These are phyloP conservation scores for Penicillium glabrum DNA, from an alignment of 2,329 filamentous ascomycete genomes.

Conservation along the genomic window DNA sequence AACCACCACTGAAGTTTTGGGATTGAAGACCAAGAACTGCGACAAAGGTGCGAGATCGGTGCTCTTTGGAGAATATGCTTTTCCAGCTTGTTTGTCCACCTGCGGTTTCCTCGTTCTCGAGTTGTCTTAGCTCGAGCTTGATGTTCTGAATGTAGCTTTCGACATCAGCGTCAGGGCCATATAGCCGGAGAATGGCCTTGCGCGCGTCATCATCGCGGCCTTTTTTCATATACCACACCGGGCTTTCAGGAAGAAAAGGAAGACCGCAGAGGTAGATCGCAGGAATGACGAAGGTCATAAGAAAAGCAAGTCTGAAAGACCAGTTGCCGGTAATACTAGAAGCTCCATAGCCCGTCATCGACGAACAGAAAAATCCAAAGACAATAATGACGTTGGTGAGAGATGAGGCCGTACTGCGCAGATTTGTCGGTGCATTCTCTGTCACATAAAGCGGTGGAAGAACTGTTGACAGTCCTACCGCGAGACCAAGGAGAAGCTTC, in stretches of 20 bases:
- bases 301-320: slow-evolving; percentile 8
- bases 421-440: slow-evolving; percentile 8
- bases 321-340: slow-evolving; percentile 3
- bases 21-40: slow-evolving; percentile 9
- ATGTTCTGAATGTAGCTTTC: background rate
- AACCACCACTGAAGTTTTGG: slow-evolving; percentile 7
- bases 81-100: slow-evolving; percentile 7
- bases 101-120: background rate
- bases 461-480: slow-evolving; percentile 7
- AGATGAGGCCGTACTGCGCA: slow-evolving; percentile 7
- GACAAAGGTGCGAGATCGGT: slow-evolving; percentile 8
- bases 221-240: slow-evolving; percentile 10
- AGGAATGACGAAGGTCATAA: slow-evolving; percentile 7
- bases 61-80: slow-evolving; percentile 7
- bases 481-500: slow-evolving; percentile 7
- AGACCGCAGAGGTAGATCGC: slow-evolving; percentile 6
- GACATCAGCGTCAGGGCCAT: background rate
- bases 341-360: slow-evolving; percentile 8
- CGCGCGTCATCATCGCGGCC: slow-evolving; percentile 4
- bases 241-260: slow-evolving; percentile 10
- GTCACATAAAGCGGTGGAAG: slow-evolving; percentile 10
- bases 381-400: slow-evolving; percentile 11
- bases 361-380: slow-evolving; percentile 6
- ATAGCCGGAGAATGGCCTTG: slow-evolving; percentile 6
- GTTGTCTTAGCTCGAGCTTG: background rate